Evolutionary conservation across 2,329 filamentous ascomycete species (phyloP).

Genomic region (Epichloe scottii): DNA sequence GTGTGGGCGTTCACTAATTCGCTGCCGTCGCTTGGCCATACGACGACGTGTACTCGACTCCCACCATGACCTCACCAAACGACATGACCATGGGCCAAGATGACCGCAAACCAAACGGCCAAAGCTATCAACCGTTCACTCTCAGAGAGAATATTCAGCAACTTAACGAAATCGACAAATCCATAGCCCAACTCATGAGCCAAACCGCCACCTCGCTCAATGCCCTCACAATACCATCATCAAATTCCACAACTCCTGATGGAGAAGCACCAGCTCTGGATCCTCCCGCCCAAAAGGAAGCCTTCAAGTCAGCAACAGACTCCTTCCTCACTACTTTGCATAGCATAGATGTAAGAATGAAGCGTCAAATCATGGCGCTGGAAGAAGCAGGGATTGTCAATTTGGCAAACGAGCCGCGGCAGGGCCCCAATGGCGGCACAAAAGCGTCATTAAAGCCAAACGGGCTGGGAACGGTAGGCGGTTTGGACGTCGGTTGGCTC

Average conservation of each 20-base stretch:
- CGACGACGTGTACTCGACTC: not conserved
- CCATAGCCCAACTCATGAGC: slow-evolving; percentile 25
- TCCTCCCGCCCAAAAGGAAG: slow-evolving; percentile 37
- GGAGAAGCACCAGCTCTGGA: slow-evolving; percentile 18
- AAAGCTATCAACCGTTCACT: slow-evolving; percentile 44
- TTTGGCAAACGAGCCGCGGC: slow-evolving; percentile 23
- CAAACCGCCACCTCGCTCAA: slow-evolving; percentile 35
- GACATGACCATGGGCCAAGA: slow-evolving; percentile 20
- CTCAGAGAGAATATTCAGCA: slow-evolving; percentile 69
- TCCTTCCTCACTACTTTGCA: slow-evolving; percentile 64
- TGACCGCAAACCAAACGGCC: slow-evolving; percentile 5
- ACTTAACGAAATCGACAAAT: slow-evolving; percentile 65
- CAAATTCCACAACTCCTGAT: slow-evolving; percentile 8
- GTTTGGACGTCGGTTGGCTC: slow-evolving; percentile 74
- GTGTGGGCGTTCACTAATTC: too few species aligned
- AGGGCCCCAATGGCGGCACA: slow-evolving; percentile 23
- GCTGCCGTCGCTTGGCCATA: not conserved
- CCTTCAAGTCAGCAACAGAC: slow-evolving; percentile 47
- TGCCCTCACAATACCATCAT: slow-evolving; percentile 26
- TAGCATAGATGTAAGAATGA: slow-evolving; percentile 59
- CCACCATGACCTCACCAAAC: slow-evolving; percentile 18
- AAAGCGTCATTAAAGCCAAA: slow-evolving; percentile 38
- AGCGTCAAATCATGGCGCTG: slow-evolving; percentile 55
- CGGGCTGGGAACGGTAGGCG: slow-evolving; percentile 41
- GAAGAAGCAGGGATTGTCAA: slow-evolving; percentile 70